Evolutionary conservation across 129 eudicot genomes (phyloP), one percentile per base, ranked within the genome.

Genomic region (Rutidosis leptorrhynchoides): DNA sequence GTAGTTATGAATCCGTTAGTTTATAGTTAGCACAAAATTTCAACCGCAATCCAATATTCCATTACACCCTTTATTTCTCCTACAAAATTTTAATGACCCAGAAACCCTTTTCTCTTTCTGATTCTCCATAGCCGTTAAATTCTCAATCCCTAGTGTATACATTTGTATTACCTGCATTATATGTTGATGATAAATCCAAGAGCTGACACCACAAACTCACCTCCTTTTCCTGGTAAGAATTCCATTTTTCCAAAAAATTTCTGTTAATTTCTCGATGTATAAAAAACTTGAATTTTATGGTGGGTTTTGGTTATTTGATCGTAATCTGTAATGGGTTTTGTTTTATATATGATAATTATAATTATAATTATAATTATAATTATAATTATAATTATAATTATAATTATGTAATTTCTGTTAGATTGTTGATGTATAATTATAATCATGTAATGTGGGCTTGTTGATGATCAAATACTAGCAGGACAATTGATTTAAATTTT

Each of bases 221-320:
- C 56, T 49, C 45, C 56, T 48, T 48, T 22, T 49, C 56, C 24
- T 49, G 56, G 56, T 49, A 49, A 1, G 56, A 49, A 17, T 49
- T 49, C 56, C 56, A 37, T 49, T 20, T 17, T 49, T 49, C 56
- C 17, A 20, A 23, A 49, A 37, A 11, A 37, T 37, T 37, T 37
- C 45, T 37, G 45, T 37, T 37, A 37, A 37, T 37, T 37, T 37
- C 45, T 2, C 2, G 45, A 37, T 37, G 45, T 7, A 37, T 37
- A 37, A 37, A 17, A 49, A 17, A n/a, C 56, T 17, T 49, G 3
- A 17, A 20, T 49, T 48, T 48, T 48, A 48, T 48, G 9, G 20
- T 49, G 24, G 56, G 56, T 17, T 17, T 49, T 16, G 9, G 56
- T 49, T 49, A 15, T 17, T 48, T 4, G 20, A 5, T 37, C 45